Evolutionary conservation across 108 stramenopile genomes (phyloP), one percentile per base, ranked within the genome.

Genomic region (Nitzschia sp.): DNA sequence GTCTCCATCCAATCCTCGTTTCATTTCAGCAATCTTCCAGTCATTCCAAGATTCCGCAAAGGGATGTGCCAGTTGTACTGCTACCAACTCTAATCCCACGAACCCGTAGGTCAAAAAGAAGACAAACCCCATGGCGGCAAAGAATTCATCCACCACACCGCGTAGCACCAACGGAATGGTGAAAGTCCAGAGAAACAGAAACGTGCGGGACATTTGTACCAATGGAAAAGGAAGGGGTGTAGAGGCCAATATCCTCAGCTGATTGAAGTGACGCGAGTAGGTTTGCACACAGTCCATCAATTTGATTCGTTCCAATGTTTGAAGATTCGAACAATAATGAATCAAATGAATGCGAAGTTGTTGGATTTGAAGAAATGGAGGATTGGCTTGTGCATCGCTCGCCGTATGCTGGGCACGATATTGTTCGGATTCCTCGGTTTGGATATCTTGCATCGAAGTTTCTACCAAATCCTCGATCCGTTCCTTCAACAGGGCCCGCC

Each of bases 81-180:
- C 72, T 0, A 86, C 80, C 26, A 80, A 61, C 61, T 86, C 86
- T 7, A 86, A 39, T 24, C 86, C 86, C 12, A 86, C 44, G 62
- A 85, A 85, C 3, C 86, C 86, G 58, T 80, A 86, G 9, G 86
- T 86, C 37, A 83, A 25, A 57, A 86, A 80, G 19, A 86, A 82
- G 15, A 83, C 63, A 60, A 86, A 75, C 1, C 69, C 58, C 10
- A 48, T 51, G 19, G 72, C 56, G 14, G 46, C 60, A 72, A 76
- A 55, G 66, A 61, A 43, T 57, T 66, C 58, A 53, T 65, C 69
- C 19, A 65, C 25, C 19, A 70, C 69, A 9, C 57, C 69, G 1
- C 69, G 53, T 34, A 81, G 37, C 29, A 82, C 78, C 43, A 78
- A 65, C 12, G 84, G 84, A 9, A 85, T 66, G 8, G 75, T 53